Percentiles rank a stretch among this genome's conserved stretches.
Conservation (phyloP, 148 eudicot genomes). For the Polygonum aviculare region DNA sequence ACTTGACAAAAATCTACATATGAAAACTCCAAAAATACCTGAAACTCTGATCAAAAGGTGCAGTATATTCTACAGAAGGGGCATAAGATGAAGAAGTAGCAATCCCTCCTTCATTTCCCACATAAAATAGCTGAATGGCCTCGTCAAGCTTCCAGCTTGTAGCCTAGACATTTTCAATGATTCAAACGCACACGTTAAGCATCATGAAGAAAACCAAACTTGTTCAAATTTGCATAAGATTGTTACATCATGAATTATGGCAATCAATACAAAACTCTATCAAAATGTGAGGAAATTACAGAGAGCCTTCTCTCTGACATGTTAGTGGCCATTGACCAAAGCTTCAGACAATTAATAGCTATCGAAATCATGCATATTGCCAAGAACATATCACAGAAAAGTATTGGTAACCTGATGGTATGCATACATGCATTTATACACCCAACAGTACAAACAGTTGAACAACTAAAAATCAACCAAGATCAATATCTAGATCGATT, state of each 20-base stretch:
- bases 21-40: conserved; percentile 30
- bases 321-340: neutral
- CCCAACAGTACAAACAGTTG: neutral
- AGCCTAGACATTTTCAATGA: conserved; percentile 38
- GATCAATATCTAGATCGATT: neutral
- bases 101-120: conserved; percentile 64
- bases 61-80: conserved; percentile 34
- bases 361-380: no score
- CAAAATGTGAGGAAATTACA: neutral
- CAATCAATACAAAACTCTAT: neutral
- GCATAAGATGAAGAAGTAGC: conserved; percentile 28
- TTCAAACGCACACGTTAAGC: neutral
- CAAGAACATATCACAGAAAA: no score
- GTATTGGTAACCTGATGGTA: neutral
- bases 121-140: conserved; percentile 88
- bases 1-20: neutral
- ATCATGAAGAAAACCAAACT: neutral
- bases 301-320: neutral
- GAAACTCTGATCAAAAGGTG: conserved; percentile 28
- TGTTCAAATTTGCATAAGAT: neutral
- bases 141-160: conserved; percentile 97
- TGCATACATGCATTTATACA: neutral
- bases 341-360: neutral
- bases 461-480: neutral
- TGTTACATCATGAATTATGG: neutral